phyloP scores from a whole-genome alignment of 768 basidiomycete species.

The Collybia nuda region DNA sequence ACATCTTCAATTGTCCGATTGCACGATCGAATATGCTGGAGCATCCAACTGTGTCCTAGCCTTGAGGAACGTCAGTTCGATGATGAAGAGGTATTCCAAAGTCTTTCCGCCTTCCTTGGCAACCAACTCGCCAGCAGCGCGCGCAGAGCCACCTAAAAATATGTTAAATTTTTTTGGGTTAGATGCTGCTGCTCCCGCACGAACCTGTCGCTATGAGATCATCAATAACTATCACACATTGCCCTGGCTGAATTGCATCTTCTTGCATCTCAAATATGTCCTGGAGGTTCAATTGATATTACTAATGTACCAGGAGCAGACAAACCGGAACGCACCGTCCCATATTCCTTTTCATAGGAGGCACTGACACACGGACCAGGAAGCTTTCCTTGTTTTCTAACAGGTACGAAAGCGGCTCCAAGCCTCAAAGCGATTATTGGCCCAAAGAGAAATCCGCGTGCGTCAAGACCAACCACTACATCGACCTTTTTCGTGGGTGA shows the following conservation, averaged over 20 bases:
- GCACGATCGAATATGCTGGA: conserved; percentile 85
- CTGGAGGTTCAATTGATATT: conserved; percentile 34
- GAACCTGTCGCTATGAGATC: conserved; percentile 95
- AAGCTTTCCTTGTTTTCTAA: conserved; percentile 93
- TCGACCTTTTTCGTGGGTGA: conserved; percentile 73
- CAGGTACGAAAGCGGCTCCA: conserved; percentile 94
- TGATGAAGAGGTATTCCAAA: conserved; percentile 92
- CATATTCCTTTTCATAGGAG: conserved; percentile 92
- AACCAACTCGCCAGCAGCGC: conserved; percentile 89
- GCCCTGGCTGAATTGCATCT: conserved; percentile 78
- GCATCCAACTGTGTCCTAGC: conserved; percentile 79
- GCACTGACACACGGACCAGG: conserved; percentile 79
- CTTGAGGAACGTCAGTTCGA: conserved; percentile 77
- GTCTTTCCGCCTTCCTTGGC: conserved; percentile 80
- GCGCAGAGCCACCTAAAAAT: conserved; percentile 82
- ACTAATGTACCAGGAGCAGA: not conserved
- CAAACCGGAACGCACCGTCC: conserved; percentile 55
- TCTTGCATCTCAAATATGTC: conserved; percentile 97
- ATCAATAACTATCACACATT: conserved; percentile 86
- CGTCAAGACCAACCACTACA: conserved; percentile 93
- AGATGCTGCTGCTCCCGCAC: too few species aligned
- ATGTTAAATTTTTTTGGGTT: not conserved
- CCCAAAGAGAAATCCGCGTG: conserved; percentile 92
- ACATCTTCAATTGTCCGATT: conserved; percentile 56
- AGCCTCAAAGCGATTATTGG: conserved; percentile 89